Evolutionary conservation across 352 stramenopile genomes (phyloP).

Genomic region (Globisporangium rhizosaccharum): DNA sequence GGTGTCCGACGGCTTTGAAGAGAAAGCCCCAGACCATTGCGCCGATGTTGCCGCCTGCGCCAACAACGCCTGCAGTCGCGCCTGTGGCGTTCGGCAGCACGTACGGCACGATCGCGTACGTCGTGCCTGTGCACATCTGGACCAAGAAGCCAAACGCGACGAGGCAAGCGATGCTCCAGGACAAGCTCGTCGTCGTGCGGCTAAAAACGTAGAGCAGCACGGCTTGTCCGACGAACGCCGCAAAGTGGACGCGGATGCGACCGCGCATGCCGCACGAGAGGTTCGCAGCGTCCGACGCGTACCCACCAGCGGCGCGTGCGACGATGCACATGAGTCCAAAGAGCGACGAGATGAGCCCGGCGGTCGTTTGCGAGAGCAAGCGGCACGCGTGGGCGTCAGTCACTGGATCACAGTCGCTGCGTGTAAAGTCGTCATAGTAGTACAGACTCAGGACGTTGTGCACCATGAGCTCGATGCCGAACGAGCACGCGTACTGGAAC

Average conservation of each 20-base stretch:
- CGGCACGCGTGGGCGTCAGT: slow-evolving; percentile 20
- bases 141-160: slow-evolving; percentile 86
- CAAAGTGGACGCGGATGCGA: slow-evolving; percentile 71
- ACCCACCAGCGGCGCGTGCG: slow-evolving; percentile 82
- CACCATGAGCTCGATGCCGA: slow-evolving; percentile 93
- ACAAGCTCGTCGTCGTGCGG: slow-evolving; percentile 27
- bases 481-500: slow-evolving; percentile 90
- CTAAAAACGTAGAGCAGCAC: slow-evolving; percentile 84
- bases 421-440: slow-evolving; percentile 86
- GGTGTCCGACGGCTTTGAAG: slow-evolving; percentile 25
- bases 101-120: slow-evolving; percentile 58
- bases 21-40: slow-evolving; percentile 35
- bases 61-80: slow-evolving; percentile 27
- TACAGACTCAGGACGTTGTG: slow-evolving; percentile 91
- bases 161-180: slow-evolving; percentile 58
- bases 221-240: slow-evolving; percentile 70
- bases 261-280: slow-evolving; percentile 80
- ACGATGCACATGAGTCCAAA: slow-evolving; percentile 95
- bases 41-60: slow-evolving; percentile 34
- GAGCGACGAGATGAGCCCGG: slow-evolving; percentile 85
- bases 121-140: slow-evolving; percentile 56
- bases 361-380: slow-evolving; percentile 32
- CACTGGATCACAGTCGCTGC: slow-evolving; percentile 34
- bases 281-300: slow-evolving; percentile 76
- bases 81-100: slow-evolving; percentile 39